Evolutionary conservation across 2,329 filamentous ascomycete species (phyloP), one percentile per base, ranked within the genome.

Genomic region (Talaromyces islandicus): DNA sequence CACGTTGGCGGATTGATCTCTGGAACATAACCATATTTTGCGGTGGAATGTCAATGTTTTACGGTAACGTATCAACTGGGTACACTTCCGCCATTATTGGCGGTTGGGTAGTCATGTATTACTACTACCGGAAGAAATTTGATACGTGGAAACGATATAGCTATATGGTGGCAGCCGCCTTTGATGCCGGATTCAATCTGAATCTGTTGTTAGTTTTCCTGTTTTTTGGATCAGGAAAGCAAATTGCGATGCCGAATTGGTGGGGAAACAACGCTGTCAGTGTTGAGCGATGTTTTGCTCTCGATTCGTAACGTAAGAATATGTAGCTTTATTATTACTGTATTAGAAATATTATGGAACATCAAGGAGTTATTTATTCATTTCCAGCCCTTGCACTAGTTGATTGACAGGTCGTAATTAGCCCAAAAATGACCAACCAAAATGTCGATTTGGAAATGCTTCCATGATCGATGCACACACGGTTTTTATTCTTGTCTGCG

Each of bases 11-110:
- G 35, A 84, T 80, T 65, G 79, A 83, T 30, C 77, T 86, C 19
- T 84, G 80, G 79, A 87, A 87, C 65, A 80, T 81, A 21, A 86
- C 83, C 4, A 87, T 87, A 57, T 87, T 87, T 73, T 85, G 83
- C 68, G 81, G 80, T 2, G 77, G 79, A 4, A 71, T 84, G 60
- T 73, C 82, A 0, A 75, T 75, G 46, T 87, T 86, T 69, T 86
- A 85, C 66, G 84, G 84, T 4, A 87, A 87, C 66, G 75, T 87
- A 56, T 84, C 80, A 60, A 86, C 85, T 0, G 85, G 85, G 0
- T 83, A 84, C 66, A 77, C 81, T 12, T 83, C 80, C 24, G 76
- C 76, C 17, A 83, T 86, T 61, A 78, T 87, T 14, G 83, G 83
- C n/a, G 83, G 83, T 0, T 85, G 82, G 61, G 76, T 86, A 38